Conservation (phyloP, 495 filamentous ascomycete species). For the Podospora tetraspora region DNA sequence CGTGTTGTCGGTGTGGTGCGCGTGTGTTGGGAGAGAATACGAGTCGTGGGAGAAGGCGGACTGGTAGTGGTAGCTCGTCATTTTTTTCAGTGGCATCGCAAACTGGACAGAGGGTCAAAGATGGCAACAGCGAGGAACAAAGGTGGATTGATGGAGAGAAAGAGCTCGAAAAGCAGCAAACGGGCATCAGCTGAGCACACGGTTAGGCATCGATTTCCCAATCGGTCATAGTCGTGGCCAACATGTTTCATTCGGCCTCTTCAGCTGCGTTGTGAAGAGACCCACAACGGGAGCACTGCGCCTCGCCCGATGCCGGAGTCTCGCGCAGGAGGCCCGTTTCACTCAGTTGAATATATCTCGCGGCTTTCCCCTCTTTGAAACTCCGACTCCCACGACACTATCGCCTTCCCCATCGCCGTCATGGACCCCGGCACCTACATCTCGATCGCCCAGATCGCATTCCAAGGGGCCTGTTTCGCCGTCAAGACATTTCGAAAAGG, state of each 20-base stretch:
- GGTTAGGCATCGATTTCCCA: not conserved
- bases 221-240: not conserved
- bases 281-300: not conserved
- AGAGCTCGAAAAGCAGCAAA: not conserved
- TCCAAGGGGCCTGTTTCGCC: slow-evolving; percentile 1
- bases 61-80: not conserved
- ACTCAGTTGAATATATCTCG: not conserved
- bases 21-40: not conserved
- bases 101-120: not conserved
- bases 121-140: not conserved
- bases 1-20: not conserved
- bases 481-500: slow-evolving; percentile 15
- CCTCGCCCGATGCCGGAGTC: not conserved
- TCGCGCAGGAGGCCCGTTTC: not conserved
- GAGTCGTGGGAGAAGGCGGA: not conserved
- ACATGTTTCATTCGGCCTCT: not conserved
- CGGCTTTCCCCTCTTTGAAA: not conserved
- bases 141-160: not conserved
- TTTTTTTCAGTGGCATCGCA: not conserved
- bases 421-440: slow-evolving; percentile 14
- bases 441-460: slow-evolving; percentile 7
- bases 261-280: not conserved
- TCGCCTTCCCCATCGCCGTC: not conserved
- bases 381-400: not conserved
- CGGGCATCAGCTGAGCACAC: not conserved